Base-by-base conservation (phyloP, 192 early-diverging fungal genomes). In the Podila epicladia region DNA sequence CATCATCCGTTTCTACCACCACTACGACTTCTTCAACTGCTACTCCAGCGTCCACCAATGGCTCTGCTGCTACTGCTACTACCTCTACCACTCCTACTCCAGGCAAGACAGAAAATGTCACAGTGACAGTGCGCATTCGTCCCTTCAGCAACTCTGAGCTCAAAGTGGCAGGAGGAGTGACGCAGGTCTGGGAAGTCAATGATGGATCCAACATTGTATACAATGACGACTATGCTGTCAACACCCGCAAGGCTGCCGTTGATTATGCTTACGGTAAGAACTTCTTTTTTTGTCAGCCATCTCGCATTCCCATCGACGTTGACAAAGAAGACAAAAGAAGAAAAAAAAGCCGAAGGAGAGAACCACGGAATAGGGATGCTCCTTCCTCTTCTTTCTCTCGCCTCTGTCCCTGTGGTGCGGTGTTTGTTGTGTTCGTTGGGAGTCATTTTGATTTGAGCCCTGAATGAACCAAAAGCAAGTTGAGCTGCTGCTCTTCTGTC, bases 91-190 rank as follows among this genome's bases (percentile, higher is more conserved):
- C 53, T 12, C n/a, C 74, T 48, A 1, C 62, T 5, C 29, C 69
- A 29, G 29, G 29, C 19, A 79, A 79, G 45, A 64, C 75, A 33
- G 75, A 89, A 57, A 88, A 85, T 64, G 86, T 95, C 29, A 90
- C 91, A 35, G 94, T 95, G 38, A 89, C 90, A 13, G 90, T 95
- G 50, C 89, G 94, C 62, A 85, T 91, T 41, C 87, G 94, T 50
- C 94, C 94, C 28, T 86, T 90, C 15, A 92, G 88, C 60, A 82
- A 77, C 28, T 87, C 86, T 22, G 93, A 95, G 73, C 65, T 85
- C 41, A 82, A 82, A 24, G 75, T 64, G 32, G 75, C 75, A n/a
- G 67, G 86, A n/a, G 73, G 85, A 9, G 73, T 83, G n/a, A 71
- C 85, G 20, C 83, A 87, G 37, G 64, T 72, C 37, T 87, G 85